Base-by-base conservation (phyloP, 2,329 filamentous ascomycete species). In the Tolypocladium ovalisporum region DNA sequence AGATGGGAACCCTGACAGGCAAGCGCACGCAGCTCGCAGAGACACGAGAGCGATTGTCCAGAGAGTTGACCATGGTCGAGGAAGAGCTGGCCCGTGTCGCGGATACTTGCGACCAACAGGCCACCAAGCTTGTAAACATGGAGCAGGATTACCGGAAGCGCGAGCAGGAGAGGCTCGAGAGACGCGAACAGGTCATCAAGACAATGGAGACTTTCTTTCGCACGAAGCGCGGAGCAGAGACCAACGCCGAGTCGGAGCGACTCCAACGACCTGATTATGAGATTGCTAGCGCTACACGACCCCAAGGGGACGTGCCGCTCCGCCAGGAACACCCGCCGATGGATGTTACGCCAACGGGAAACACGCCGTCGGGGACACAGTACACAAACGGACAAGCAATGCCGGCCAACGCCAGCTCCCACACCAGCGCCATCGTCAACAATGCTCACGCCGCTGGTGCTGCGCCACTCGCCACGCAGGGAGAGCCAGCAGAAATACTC, bases 41-140 rank as follows among this genome's bases (percentile, higher is more conserved):
- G 58, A 62, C 63, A 13, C 66, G 67, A 42, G 60, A 59, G 10
- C 64, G 66, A 4, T 58, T 73, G n/a, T 62, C 63, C 1, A 63
- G 61, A 34, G 67, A 73, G 57, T 64, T 72, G 47, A 65, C 66
- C 35, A 62, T 67, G 47, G 63, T 70, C n/a, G 76, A 76, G 66
- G 67, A 71, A 37, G 68, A 71, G 37, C 65, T 78, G 27, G 69
- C 67, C 15, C 60, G 59, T n/a, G 64, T 70, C 4, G 62, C 60
- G n/a, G 60, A 65, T 35, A 62, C 62, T 19, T 70, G 65, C 60
- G 66, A 71, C 7, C 64, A 66, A 27, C 70, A 74, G 59, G 61
- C 63, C 40, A 68, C 71, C 17, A 71, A 69, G 55, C 67, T 76
- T 15, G 58, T 62, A 27, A 60, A 59, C 4, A 63, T 75, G 22